Base-by-base conservation (phyloP, 2,329 filamentous ascomycete genomes). In the Trichoderma sp. region DNA sequence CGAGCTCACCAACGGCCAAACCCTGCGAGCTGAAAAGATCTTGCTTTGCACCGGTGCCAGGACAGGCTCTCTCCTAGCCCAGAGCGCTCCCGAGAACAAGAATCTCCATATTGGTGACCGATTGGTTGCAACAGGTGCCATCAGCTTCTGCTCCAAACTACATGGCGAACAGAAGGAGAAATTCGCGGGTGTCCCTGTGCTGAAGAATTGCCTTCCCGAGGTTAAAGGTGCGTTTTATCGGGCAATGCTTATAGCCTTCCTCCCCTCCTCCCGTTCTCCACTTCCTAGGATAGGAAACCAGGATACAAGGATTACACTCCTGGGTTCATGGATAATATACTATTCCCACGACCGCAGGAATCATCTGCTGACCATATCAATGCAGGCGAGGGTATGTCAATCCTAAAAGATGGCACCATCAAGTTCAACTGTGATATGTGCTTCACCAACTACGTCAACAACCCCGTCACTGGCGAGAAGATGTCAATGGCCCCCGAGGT, bases 381-480 rank as follows among this genome's bases (percentile, higher is more conserved):
- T 60, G 58, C 72, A 82, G 80, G 80, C 27, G 81, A 82, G 72
- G 79, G 80, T 61, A 82, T 82, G 80, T 82, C 80, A 8, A 82
- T 81, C 16, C 84, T 84, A 10, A 72, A 76, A 4, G 79, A 84
- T 37, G 83, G 85, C 1, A 79, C 85, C 2, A 81, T 90, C 70
- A 90, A 90, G 75, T 88, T 89, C 79, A 89, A 88, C 70, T 87
- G 87, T 73, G 82, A 88, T 61, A 82, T 84, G 24, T 87, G 86
- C 67, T 86, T 89, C 74, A 86, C 83, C 52, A 89, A 89, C 74
- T 85, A 82, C 7, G 75, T 82, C 29, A 78, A 77, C 0, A 81
- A 82, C 71, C 82, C 84, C 0, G 66, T 78, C 2, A 84, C 83
- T 2, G 85, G 85, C 2, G 81, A 84, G 70, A 77, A 76, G 60